phyloP scores from a whole-genome alignment of 2,329 filamentous ascomycete genomes.

The Colletotrichum siamense region DNA sequence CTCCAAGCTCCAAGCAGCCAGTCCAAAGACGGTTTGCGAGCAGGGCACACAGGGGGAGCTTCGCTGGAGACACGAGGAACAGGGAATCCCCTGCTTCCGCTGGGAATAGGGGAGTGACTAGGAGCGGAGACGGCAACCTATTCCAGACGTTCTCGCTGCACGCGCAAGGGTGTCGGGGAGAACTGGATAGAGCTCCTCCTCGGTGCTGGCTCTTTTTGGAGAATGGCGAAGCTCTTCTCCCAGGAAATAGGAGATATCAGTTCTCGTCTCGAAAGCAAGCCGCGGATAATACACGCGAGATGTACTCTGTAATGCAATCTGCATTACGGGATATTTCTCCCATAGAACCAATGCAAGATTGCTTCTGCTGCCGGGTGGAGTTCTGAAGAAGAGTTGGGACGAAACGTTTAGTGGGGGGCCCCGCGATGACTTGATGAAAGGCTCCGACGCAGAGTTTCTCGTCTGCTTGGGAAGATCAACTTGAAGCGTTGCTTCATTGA shows the following conservation, averaged over 20 bases:
- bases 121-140: conserved; percentile 17
- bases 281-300: background rate
- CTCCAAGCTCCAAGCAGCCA: background rate
- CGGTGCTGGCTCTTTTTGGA: background rate
- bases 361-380: background rate
- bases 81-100: background rate
- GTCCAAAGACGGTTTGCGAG: background rate
- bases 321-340: background rate
- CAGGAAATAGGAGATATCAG: background rate
- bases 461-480: background rate
- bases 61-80: background rate
- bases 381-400: background rate
- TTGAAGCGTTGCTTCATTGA: background rate
- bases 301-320: background rate
- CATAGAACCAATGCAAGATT: background rate
- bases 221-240: background rate
- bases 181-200: background rate
- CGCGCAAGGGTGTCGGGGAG: background rate
- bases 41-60: background rate
- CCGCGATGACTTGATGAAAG: background rate
- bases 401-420: conserved; percentile 2
- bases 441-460: background rate
- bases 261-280: background rate
- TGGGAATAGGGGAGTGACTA: conserved; percentile 1
- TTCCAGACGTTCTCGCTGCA: conserved; percentile 17